phyloP scores from a whole-genome alignment of 1,284 basidiomycete genomes.

The Boletellus sp. region DNA sequence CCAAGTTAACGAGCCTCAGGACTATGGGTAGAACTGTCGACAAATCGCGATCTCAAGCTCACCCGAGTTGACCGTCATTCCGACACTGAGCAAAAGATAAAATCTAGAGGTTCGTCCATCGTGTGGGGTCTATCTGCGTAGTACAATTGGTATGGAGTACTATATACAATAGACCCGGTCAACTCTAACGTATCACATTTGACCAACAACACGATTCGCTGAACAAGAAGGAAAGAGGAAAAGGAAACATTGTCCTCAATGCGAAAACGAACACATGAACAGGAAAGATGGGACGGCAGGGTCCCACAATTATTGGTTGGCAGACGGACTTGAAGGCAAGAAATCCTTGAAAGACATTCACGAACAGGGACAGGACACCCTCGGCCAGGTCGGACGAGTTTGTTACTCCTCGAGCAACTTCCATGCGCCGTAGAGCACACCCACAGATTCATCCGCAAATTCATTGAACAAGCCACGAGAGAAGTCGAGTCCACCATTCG shows the following conservation, averaged over 20 bases:
- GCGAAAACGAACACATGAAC: not conserved
- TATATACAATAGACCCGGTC: not conserved
- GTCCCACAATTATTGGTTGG: too few species aligned
- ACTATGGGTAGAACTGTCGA: too few species aligned
- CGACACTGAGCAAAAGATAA: not conserved
- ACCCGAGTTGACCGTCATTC: too few species aligned
- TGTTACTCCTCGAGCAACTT: slow-evolving; percentile 25
- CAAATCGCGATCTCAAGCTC: too few species aligned
- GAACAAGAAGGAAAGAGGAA: not conserved
- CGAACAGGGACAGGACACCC: not conserved
- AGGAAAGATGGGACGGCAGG: not conserved
- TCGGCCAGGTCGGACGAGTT: too few species aligned
- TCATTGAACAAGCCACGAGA: slow-evolving; percentile 69
- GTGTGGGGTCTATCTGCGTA: not conserved
- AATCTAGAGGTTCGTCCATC: not conserved
- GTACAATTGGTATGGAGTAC: slow-evolving; percentile 2
- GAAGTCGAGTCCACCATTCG: slow-evolving; percentile 70
- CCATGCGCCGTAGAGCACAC: slow-evolving; percentile 60
- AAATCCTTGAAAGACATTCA: too few species aligned
- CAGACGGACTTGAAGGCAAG: too few species aligned
- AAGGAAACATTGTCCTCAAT: not conserved
- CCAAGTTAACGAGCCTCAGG: too few species aligned
- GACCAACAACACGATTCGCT: not conserved
- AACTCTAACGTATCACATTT: slow-evolving; percentile 6
- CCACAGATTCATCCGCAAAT: slow-evolving; percentile 47